These are phyloP conservation scores for Vaccinium myrtillus DNA, from an alignment of 148 eudicot genomes.

Conservation along the genomic window DNA sequence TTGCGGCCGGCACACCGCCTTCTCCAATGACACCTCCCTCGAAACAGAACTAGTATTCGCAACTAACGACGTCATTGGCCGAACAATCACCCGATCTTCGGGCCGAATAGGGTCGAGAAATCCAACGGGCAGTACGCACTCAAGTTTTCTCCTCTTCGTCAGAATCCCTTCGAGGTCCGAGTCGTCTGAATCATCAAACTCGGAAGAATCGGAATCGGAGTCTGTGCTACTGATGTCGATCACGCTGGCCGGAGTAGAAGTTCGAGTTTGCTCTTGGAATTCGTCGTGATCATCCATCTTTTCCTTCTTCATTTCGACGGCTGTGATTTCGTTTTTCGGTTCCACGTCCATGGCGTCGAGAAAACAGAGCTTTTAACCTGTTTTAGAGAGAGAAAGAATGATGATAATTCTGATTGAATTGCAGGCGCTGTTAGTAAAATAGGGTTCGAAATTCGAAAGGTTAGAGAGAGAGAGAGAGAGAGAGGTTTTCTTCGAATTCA, in stretches of 20 bases:
- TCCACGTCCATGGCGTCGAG: constrained; percentile 12
- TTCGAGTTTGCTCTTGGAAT: neutral
- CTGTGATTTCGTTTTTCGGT: constrained; percentile 5
- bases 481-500: neutral
- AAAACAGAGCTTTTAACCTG: neutral
- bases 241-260: neutral
- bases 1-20: neutral
- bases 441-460: neutral
- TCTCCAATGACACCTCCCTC: neutral
- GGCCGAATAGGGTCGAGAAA: constrained; percentile 20
- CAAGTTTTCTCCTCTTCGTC: constrained; percentile 13
- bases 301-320: constrained; percentile 2
- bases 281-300: neutral
- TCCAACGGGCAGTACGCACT: constrained; percentile 14
- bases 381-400: neutral
- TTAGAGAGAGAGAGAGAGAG: neutral
- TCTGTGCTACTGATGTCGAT: constrained; percentile 12
- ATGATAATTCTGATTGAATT: neutral
- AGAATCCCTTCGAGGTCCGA: constrained; percentile 2
- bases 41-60: neutral
- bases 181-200: neutral
- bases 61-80: neutral
- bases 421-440: neutral
- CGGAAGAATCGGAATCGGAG: neutral
- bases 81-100: neutral